Percentiles rank a stretch among this genome's conserved stretches.
phyloP scores from a whole-genome alignment of 148 eudicot species.

The Talinum fruticosum region DNA sequence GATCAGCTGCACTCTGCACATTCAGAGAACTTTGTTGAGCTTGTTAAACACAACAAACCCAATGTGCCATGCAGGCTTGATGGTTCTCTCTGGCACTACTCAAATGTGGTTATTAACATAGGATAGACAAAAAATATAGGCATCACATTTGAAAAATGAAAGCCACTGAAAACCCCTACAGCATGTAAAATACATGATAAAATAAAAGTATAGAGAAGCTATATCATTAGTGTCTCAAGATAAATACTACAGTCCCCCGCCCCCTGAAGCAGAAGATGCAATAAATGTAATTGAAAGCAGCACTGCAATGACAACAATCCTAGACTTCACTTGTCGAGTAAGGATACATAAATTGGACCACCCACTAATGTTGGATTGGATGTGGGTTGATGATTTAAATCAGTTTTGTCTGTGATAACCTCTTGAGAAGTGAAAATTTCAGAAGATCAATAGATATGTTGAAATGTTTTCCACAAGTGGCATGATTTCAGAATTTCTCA shows the following conservation, averaged over 20 bases:
- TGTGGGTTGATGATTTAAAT: not conserved
- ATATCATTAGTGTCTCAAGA: not conserved
- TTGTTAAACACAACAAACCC: not conserved
- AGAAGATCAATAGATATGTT: not conserved
- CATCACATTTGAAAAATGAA: not conserved
- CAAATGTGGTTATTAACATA: not conserved
- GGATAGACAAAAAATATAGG: not conserved
- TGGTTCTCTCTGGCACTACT: not conserved
- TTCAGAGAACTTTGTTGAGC: not conserved
- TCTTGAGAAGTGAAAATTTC: not conserved
- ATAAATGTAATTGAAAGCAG: too few species aligned
- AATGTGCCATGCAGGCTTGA: not conserved
- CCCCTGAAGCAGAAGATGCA: too few species aligned
- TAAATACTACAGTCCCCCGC: too few species aligned
- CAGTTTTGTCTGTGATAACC: not conserved
- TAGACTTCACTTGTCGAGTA: not conserved
- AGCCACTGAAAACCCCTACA: not conserved
- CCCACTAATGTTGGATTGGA: not conserved
- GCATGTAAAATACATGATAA: too few species aligned
- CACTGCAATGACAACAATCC: too few species aligned
- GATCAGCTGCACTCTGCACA: slow-evolving; percentile 53
- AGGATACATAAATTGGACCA: too few species aligned
- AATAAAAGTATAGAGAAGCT: not conserved
- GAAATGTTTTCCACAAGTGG: not conserved
- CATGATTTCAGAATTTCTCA: not conserved